Percentiles rank a stretch among this genome's conserved stretches.
Evolutionary conservation across 768 basidiomycete species (phyloP).

Genomic region (Trametes sanguinea): DNA sequence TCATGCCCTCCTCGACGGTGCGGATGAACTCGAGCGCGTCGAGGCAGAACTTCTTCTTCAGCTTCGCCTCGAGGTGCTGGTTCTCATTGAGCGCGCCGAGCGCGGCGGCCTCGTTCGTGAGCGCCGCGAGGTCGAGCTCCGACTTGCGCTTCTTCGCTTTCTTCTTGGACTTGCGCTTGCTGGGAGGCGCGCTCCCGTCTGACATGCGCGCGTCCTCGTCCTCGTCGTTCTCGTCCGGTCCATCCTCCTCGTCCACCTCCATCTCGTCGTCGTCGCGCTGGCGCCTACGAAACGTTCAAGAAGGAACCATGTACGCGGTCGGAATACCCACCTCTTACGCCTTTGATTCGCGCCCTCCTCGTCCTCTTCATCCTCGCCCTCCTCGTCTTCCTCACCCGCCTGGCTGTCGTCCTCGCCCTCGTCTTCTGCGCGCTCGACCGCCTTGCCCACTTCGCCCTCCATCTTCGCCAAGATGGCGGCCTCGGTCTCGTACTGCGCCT

Average conservation of each 20-base stretch:
- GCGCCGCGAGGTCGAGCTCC: conserved; percentile 66
- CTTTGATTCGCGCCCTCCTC: conserved; percentile 15
- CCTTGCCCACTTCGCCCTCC: conserved; percentile 68
- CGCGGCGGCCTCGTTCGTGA: conserved; percentile 70
- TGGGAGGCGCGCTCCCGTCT: conserved; percentile 32
- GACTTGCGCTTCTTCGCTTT: conserved; percentile 62
- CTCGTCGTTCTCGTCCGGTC: conserved; percentile 38
- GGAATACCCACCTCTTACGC: conserved; percentile 17
- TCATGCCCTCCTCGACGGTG: conserved; percentile 66
- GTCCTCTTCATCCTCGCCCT: conserved; percentile 27
- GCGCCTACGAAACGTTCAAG: conserved; percentile 3
- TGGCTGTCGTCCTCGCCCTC: conserved; percentile 33
- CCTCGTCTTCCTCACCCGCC: conserved; percentile 32
- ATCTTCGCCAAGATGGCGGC: conserved; percentile 66
- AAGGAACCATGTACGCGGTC: no score
- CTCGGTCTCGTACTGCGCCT: conserved; percentile 65
- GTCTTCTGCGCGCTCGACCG: conserved; percentile 41
- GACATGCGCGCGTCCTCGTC: conserved; percentile 40
- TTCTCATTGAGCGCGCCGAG: conserved; percentile 69
- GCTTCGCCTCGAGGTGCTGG: conserved; percentile 62
- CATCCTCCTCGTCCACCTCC: conserved; percentile 53
- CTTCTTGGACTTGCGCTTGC: conserved; percentile 35
- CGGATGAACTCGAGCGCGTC: conserved; percentile 87
- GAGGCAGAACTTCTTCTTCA: conserved; percentile 83
- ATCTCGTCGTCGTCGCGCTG: conserved; percentile 47